Conservation (phyloP, 495 filamentous ascomycete species). For the Podospora pseudocomata region DNA sequence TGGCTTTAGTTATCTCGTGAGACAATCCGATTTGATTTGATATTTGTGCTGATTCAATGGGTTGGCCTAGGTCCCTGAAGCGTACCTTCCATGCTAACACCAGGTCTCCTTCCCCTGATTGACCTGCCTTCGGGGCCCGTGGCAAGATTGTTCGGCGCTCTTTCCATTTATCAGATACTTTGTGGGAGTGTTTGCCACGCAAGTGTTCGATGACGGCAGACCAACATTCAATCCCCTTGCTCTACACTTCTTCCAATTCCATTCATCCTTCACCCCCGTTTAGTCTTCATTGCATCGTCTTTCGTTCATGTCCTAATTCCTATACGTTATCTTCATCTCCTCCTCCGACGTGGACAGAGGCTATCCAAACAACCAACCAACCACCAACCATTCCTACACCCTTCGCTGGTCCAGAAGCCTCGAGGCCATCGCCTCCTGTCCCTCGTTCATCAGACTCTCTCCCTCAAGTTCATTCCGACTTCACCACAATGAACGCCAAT, state of each 20-base stretch:
- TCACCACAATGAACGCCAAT: conserved; percentile 15
- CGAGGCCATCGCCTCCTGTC: neutral
- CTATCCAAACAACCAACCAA: neutral
- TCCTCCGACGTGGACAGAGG: neutral
- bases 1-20: neutral
- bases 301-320: conserved; percentile 7
- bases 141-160: neutral
- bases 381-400: neutral
- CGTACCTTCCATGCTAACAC: neutral
- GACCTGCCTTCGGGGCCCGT: neutral
- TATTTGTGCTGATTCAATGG: neutral
- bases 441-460: neutral
- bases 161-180: neutral
- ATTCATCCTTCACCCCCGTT: neutral
- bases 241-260: neutral
- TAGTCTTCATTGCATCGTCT: neutral
- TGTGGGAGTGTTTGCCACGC: neutral
- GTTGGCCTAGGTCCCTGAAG: neutral
- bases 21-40: neutral
- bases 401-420: neutral
- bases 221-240: neutral
- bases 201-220: neutral
- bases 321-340: neutral
- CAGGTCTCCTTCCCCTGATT: neutral
- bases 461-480: neutral